A percentile compares a stretch with the other conserved stretches of the same genome.
These are phyloP conservation scores for Arthromyces matolae DNA, from an alignment of 768 basidiomycete species.

Conservation along the genomic window DNA sequence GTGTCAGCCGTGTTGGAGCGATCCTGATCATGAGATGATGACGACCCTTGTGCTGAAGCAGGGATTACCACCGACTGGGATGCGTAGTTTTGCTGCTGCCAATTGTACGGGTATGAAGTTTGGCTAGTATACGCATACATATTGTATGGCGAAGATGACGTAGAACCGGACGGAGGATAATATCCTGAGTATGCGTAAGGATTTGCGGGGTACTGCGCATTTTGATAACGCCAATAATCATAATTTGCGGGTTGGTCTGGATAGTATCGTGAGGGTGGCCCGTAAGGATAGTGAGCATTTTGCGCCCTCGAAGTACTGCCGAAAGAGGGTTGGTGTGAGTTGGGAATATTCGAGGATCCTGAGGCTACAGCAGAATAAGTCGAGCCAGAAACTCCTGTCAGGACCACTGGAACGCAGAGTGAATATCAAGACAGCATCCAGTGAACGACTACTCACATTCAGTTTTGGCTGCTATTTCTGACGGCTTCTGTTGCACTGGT, in stretches of 20 bases:
- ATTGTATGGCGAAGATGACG: conserved; percentile 20
- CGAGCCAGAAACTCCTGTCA: conserved; percentile 23
- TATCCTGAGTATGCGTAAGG: conserved; percentile 28
- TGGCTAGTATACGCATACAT: conserved; percentile 22
- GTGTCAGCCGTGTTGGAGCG: neutral
- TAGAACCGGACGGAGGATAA: conserved; percentile 19
- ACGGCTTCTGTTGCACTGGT: conserved; percentile 70
- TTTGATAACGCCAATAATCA: conserved; percentile 36
- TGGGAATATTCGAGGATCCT: conserved; percentile 1
- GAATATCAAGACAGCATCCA: conserved; percentile 1
- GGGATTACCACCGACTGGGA: no score
- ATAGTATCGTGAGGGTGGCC: conserved; percentile 17
- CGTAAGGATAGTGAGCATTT: conserved; percentile 14
- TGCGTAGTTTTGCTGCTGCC: conserved; percentile 36
- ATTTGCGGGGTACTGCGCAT: conserved; percentile 20
- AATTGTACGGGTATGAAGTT: conserved; percentile 23
- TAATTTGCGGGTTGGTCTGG: conserved; percentile 25
- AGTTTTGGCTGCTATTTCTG: conserved; percentile 46
- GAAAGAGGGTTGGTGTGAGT: conserved; percentile 11
- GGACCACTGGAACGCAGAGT: conserved; percentile 17
- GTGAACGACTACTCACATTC: conserved; percentile 37
- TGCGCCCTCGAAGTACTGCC: conserved; percentile 6
- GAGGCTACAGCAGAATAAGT: conserved; percentile 27
- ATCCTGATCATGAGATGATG: neutral
- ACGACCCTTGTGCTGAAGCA: no score